phyloP scores from a whole-genome alignment of 192 early-diverging fungal genomes.

The Backusella parvicylindrica region DNA sequence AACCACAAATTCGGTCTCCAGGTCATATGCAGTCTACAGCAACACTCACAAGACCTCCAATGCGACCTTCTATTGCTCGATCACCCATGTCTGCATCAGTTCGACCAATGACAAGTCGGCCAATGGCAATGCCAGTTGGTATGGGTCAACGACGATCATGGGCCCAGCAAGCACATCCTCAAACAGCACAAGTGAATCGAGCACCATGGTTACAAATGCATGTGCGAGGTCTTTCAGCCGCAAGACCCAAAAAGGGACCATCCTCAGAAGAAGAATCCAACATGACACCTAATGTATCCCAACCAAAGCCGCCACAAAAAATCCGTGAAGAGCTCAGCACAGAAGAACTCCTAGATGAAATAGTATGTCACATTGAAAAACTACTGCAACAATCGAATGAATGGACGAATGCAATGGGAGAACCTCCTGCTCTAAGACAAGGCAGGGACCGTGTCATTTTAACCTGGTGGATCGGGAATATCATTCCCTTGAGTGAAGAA shows the following conservation, averaged over 20 bases:
- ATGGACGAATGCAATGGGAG: conserved; percentile 8
- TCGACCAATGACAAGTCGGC: background rate
- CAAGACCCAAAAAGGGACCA: background rate
- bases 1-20: background rate
- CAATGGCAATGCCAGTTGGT: background rate
- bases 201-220: conserved; percentile 18
- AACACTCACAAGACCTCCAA: background rate
- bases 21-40: background rate
- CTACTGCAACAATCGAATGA: conserved; percentile 1
- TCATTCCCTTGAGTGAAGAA: conserved; percentile 37
- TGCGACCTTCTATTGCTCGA: background rate
- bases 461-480: conserved; percentile 48
- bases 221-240: conserved; percentile 12
- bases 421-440: conserved; percentile 31
- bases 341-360: conserved; percentile 11
- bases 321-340: conserved; percentile 15
- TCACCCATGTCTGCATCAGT: background rate
- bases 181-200: background rate
- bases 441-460: conserved; percentile 37
- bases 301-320: background rate
- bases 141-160: conserved; percentile 13
- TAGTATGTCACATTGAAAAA: conserved; percentile 7
- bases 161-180: conserved; percentile 17
- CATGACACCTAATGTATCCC: background rate
- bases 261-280: background rate